A percentile compares a stretch with the other conserved stretches of the same genome.
phyloP scores from a whole-genome alignment of 2,329 filamentous ascomycete species.

The Fusarium kyushuense region DNA sequence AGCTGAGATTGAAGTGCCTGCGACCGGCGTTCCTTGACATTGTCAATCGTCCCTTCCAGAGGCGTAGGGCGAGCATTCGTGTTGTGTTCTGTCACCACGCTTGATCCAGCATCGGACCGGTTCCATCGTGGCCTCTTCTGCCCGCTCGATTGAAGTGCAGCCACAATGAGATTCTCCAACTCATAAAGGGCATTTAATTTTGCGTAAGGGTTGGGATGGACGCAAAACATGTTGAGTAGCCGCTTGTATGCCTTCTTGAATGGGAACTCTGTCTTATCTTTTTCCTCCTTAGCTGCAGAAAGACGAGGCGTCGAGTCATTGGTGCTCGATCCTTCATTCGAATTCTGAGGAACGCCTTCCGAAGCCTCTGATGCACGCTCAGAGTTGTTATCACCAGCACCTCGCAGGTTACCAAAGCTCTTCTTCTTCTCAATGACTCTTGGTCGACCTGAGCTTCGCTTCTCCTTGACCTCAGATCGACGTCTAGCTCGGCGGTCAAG shows the following conservation, averaged over 20 bases:
- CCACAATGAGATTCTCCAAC: conserved; percentile 83
- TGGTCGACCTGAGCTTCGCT: conserved; percentile 61
- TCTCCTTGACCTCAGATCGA: conserved; percentile 57
- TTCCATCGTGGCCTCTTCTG: conserved; percentile 54
- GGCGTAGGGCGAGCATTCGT: conserved; percentile 57
- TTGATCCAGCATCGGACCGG: conserved; percentile 54
- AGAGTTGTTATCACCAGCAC: conserved; percentile 57
- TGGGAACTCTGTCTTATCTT: conserved; percentile 70
- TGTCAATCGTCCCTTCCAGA: conserved; percentile 76
- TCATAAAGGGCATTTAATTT: conserved; percentile 89
- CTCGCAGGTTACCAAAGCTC: conserved; percentile 74
- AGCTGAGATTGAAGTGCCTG: conserved; percentile 57
- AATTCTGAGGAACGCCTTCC: conserved; percentile 54
- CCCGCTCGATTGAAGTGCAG: conserved; percentile 66
- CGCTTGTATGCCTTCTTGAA: conserved; percentile 84
- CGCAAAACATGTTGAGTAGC: conserved; percentile 86
- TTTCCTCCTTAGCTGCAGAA: conserved; percentile 44
- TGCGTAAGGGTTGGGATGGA: conserved; percentile 86
- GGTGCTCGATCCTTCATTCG: conserved; percentile 55
- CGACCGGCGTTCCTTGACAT: conserved; percentile 75
- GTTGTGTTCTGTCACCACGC: conserved; percentile 50
- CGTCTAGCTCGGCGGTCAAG: conserved; percentile 62
- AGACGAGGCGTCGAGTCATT: conserved; percentile 47
- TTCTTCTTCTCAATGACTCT: conserved; percentile 72
- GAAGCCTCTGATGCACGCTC: conserved; percentile 56